A percentile compares a stretch with the other conserved stretches of the same genome.
Evolutionary conservation across 441 rosid species (phyloP).

Genomic region (Brassica balearica): DNA sequence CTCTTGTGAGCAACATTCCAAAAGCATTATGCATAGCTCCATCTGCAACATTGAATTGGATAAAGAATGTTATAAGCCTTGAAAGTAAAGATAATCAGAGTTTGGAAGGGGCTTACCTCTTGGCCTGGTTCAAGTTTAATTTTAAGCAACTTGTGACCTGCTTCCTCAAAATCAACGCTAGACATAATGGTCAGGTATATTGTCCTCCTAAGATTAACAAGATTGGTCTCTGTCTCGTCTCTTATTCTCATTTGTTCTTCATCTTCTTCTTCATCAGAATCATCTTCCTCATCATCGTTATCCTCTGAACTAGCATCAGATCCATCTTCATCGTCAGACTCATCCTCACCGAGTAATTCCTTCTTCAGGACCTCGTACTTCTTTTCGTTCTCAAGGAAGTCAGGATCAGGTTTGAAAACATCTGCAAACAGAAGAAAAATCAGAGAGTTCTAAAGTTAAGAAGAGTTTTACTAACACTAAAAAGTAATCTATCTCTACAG

Average conservation of each 20-base stretch:
- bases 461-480: not conserved
- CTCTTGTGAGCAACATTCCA: constrained; percentile 97
- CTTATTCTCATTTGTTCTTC: constrained; percentile 76
- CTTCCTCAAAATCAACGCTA: constrained; percentile 97
- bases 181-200: constrained; percentile 97
- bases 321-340: constrained; percentile 82
- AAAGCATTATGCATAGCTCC: constrained; percentile 89
- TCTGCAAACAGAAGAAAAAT: constrained; percentile 57
- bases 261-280: constrained; percentile 66
- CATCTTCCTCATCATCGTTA: constrained; percentile 56
- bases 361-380: constrained; percentile 87
- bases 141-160: constrained; percentile 92
- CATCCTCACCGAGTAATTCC: constrained; percentile 83
- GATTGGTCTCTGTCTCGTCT: constrained; percentile 96
- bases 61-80: constrained; percentile 7
- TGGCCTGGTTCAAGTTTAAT: constrained; percentile 96
- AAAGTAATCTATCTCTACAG: not conserved
- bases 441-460: constrained; percentile 21
- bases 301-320: constrained; percentile 75
- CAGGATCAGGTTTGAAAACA: constrained; percentile 80
- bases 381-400: constrained; percentile 82
- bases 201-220: constrained; percentile 90
- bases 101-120: constrained; percentile 60
- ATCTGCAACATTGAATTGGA: constrained; percentile 56
- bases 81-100: too few species aligned